phyloP scores from a whole-genome alignment of 176 grass and related monocot genomes.

The Phoenix dactylifera region DNA sequence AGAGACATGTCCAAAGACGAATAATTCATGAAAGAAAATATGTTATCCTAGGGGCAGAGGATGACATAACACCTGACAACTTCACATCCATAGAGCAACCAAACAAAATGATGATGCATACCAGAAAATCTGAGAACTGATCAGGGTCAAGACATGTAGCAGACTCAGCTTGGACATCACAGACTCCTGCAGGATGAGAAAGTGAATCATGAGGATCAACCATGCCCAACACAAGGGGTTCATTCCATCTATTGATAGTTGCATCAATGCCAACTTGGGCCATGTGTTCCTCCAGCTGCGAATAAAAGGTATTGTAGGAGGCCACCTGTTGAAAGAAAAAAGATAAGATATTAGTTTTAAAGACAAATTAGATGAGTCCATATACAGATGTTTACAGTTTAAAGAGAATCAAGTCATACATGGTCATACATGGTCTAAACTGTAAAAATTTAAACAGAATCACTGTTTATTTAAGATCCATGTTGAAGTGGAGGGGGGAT shows the following conservation, averaged over 20 bases:
- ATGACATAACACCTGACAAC: no score
- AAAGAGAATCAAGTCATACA: no score
- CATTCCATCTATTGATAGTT: constrained; percentile 21
- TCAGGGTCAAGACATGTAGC: constrained; percentile 19
- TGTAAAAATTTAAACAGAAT: no score
- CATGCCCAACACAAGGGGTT: constrained; percentile 23
- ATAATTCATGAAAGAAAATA: no score
- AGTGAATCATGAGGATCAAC: constrained; percentile 30
- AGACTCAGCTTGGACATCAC: constrained; percentile 20
- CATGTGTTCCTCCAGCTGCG: constrained; percentile 17
- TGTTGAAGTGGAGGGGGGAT: no score
- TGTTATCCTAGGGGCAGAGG: no score
- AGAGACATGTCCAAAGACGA: no score
- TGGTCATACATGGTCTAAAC: no score
- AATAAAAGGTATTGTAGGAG: constrained; percentile 25
- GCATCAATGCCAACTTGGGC: constrained; percentile 20
- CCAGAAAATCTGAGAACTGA: constrained; percentile 22
- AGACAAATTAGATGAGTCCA: no score
- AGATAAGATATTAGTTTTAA: background rate
- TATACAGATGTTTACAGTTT: no score
- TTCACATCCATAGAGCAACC: no score
- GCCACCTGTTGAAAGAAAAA: constrained; percentile 10
- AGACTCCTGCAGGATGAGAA: constrained; percentile 22
- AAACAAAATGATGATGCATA: background rate
- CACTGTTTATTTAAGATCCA: no score